Evolutionary conservation across 1,284 basidiomycete species (phyloP).

Genomic region (Termitomyces sp.): DNA sequence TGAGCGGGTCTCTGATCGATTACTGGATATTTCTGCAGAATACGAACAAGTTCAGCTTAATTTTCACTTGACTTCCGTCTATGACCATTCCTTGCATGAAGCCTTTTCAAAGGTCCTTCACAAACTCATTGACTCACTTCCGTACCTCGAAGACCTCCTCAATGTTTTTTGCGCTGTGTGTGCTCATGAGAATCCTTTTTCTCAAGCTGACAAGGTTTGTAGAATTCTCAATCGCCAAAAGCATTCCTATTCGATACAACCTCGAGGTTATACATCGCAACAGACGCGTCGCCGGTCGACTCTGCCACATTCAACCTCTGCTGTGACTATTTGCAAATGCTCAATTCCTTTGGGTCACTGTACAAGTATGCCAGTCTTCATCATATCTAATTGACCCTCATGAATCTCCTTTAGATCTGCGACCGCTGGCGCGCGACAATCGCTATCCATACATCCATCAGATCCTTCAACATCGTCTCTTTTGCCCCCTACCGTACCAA

Average conservation of each 20-base stretch:
- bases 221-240: slow-evolving; percentile 90
- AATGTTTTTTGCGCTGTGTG: slow-evolving; percentile 78
- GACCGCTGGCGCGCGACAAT: slow-evolving; percentile 28
- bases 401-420: slow-evolving; percentile 30
- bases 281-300: slow-evolving; percentile 91
- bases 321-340: slow-evolving; percentile 87
- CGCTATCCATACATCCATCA: slow-evolving; percentile 22
- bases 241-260: slow-evolving; percentile 89
- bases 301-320: slow-evolving; percentile 83
- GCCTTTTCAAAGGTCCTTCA: slow-evolving; percentile 80
- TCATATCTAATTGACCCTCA: not conserved
- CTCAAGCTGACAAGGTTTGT: slow-evolving; percentile 10
- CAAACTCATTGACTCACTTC: slow-evolving; percentile 66
- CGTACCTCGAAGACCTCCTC: slow-evolving; percentile 74
- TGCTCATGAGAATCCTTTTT: not conserved
- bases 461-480: slow-evolving; percentile 19
- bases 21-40: slow-evolving; percentile 66
- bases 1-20: slow-evolving; percentile 76
- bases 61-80: slow-evolving; percentile 87
- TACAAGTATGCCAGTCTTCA: slow-evolving; percentile 57
- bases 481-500: slow-evolving; percentile 9
- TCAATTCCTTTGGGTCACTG: slow-evolving; percentile 80
- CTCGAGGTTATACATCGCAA: slow-evolving; percentile 86
- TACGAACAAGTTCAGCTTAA: slow-evolving; percentile 69
- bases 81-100: slow-evolving; percentile 84